Base-by-base conservation (phyloP, 176 grass and related monocot genomes). In the Phoenix dactylifera region DNA sequence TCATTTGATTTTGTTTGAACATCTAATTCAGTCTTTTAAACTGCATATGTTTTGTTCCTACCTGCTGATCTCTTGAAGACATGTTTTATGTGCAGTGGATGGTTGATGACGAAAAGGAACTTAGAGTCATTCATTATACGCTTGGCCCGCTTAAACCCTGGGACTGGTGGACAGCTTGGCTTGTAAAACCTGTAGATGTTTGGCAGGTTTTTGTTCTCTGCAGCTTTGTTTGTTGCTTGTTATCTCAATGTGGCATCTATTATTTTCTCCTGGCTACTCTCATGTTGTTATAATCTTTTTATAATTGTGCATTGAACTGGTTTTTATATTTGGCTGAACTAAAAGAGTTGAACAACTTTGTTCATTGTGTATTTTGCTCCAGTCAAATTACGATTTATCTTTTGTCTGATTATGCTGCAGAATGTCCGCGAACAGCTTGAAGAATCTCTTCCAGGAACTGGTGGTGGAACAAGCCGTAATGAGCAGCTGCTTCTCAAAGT, bases 161-260 rank as follows among this genome's bases (percentile, higher is more conserved):
- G 92, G 87, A 97, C 72, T 97, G 92, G 92, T 97, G 75, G 70
- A 88, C 92, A 54, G 87, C 83, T 69, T 97, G 92, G 92, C 80
- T 96, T 58, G 70, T 97, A 70, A 97, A 97, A 79, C 87, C 92
- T 70, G 87, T 97, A 9, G 83, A 85, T 78, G 79, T 85, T 51
- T 97, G 92, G 92, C 92, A 97, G 92, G 92, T 90, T 60, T 6
- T 26, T 35, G 60, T 52, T 71, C 16, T 18, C 48, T 24, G 50
- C 9, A 24, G 26, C 60, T 68, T 3, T 51, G 70, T 16, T 55
- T 63, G 64, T 84, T 49, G 51, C 35, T 44, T 44, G 35, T 44
- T 14, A 44, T 44, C 7, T 44, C 35, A 44, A 44, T 44, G 6
- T 44, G 35, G 7, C 56, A 57, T 54, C 5, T 26, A 66, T 17